Conservation (phyloP, 2,329 filamentous ascomycete genomes). For the Pseudopithomyces maydicus region DNA sequence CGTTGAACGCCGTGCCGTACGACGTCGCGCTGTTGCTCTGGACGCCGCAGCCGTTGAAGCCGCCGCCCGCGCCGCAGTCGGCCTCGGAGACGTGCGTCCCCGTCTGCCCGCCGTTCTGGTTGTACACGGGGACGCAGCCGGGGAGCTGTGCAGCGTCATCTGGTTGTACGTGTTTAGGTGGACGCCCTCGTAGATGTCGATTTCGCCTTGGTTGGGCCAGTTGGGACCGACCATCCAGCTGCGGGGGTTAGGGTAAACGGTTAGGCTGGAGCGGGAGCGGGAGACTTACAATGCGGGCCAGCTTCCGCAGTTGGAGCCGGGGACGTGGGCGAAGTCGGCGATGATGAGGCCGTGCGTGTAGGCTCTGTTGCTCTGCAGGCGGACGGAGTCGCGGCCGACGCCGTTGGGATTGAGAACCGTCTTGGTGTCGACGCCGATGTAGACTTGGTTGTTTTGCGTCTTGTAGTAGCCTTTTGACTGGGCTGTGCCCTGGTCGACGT, state of each 20-base stretch:
- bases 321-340: slow-evolving; percentile 47
- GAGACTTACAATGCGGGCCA: slow-evolving; percentile 46
- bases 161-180: slow-evolving; percentile 44
- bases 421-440: slow-evolving; percentile 45
- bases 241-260: slow-evolving; percentile 11
- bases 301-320: slow-evolving; percentile 42
- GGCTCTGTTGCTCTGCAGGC: slow-evolving; percentile 41
- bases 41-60: slow-evolving; percentile 42
- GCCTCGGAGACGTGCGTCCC: slow-evolving; percentile 33
- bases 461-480: slow-evolving; percentile 38
- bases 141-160: slow-evolving; percentile 46
- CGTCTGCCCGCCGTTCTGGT: slow-evolving; percentile 39
- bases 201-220: slow-evolving; percentile 47
- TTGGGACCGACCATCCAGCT: slow-evolving; percentile 47
- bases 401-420: slow-evolving; percentile 38
- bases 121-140: slow-evolving; percentile 33
- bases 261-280: background rate
- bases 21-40: slow-evolving; percentile 31
- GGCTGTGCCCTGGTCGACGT: slow-evolving; percentile 39
- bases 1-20: slow-evolving; percentile 47
- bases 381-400: slow-evolving; percentile 41
- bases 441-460: slow-evolving; percentile 40
- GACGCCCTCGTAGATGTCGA: slow-evolving; percentile 45
- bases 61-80: slow-evolving; percentile 44
- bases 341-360: slow-evolving; percentile 47